Evolutionary conservation across 106 monocot species (phyloP).

Genomic region (Posidonia australis): DNA sequence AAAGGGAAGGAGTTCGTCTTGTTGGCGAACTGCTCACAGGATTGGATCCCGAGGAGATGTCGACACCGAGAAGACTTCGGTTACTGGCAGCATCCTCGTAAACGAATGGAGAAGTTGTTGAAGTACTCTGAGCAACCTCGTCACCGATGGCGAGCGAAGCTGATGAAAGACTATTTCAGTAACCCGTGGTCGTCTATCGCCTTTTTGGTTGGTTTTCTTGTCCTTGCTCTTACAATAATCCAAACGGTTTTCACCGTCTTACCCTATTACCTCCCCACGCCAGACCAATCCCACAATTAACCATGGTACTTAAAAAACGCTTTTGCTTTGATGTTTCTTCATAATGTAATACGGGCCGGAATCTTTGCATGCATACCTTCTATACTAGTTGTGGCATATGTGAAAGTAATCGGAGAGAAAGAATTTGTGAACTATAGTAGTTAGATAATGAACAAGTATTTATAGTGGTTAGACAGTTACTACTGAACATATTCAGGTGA

Average conservation of each 20-base stretch:
- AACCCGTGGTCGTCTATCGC: neutral
- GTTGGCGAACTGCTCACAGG: neutral
- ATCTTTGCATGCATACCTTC: no score
- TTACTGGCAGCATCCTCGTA: neutral
- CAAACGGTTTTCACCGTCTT: neutral
- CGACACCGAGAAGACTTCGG: no score
- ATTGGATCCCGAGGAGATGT: neutral
- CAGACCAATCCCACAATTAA: no score
- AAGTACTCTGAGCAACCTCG: neutral
- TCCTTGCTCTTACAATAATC: neutral
- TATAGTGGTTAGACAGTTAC: no score
- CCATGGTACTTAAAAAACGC: no score
- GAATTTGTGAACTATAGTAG: no score
- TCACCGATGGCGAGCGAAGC: neutral
- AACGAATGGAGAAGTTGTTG: neutral
- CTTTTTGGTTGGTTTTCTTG: neutral
- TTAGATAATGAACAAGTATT: no score
- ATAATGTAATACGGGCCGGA: no score
- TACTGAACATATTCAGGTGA: no score
- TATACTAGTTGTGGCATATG: no score
- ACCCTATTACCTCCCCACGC: neutral
- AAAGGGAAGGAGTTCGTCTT: accelerated
- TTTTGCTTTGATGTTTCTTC: no score
- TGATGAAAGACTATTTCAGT: neutral
- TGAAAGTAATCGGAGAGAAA: no score